phyloP scores from a whole-genome alignment of 2,329 filamentous ascomycete genomes.

The Chaetomium globosum region DNA sequence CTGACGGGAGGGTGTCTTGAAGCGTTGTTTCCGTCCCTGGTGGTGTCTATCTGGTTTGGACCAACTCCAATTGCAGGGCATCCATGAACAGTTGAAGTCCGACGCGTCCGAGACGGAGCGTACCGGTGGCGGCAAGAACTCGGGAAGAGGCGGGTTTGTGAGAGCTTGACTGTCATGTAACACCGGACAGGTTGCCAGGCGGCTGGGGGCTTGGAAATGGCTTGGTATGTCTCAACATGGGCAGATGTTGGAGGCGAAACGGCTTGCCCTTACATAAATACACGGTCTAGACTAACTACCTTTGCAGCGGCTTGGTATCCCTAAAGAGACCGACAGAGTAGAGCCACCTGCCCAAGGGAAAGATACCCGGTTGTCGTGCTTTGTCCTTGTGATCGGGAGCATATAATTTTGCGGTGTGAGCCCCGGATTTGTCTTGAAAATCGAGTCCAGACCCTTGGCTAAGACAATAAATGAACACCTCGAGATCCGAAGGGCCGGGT shows the following conservation, averaged over 20 bases:
- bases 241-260: background rate
- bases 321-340: background rate
- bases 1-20: background rate
- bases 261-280: background rate
- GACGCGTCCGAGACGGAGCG: background rate
- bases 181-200: background rate
- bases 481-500: background rate
- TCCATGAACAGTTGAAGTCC: no score
- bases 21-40: background rate
- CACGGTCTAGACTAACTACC: background rate
- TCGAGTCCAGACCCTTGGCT: conserved; percentile 1
- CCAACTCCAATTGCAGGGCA: background rate
- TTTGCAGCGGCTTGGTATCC: background rate
- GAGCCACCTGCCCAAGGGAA: background rate
- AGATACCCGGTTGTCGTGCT: background rate
- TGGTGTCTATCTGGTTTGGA: background rate
- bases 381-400: background rate
- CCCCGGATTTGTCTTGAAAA: background rate
- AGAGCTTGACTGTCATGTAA: background rate
- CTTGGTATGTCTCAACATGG: background rate
- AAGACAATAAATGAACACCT: background rate
- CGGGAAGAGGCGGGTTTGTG: background rate
- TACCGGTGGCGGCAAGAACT: background rate
- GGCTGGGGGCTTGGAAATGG: background rate
- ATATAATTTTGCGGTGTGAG: background rate